Conservation (phyloP, 1,284 basidiomycete genomes). For the Pseudozyma tsukubaensis region DNA sequence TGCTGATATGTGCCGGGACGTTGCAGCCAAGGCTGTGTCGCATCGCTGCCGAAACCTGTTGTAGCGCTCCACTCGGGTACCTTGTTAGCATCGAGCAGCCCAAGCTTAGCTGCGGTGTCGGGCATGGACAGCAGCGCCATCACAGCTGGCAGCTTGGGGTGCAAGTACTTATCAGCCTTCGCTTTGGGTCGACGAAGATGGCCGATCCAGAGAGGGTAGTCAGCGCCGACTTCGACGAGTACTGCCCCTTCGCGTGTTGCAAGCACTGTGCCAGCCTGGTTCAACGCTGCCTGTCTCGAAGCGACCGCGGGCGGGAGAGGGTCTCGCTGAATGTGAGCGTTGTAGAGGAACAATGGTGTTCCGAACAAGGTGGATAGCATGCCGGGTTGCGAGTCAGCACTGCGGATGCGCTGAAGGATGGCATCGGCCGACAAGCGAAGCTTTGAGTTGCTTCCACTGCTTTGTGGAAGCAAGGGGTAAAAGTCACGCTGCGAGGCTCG, state of each 20-base stretch:
- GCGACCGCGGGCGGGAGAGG: conserved; percentile 40
- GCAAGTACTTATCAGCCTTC: conserved; percentile 66
- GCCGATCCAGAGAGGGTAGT: conserved; percentile 70
- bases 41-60: conserved; percentile 25
- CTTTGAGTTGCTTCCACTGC: background rate
- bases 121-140: conserved; percentile 66
- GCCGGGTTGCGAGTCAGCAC: conserved; percentile 71
- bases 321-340: conserved; percentile 68
- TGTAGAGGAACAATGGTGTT: conserved; percentile 69
- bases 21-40: conserved; percentile 25
- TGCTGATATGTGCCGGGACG: conserved; percentile 70
- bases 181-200: conserved; percentile 70
- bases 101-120: conserved; percentile 58
- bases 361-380: conserved; percentile 69
- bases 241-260: conserved; percentile 70
- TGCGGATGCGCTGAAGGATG: conserved; percentile 68
- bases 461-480: conserved; percentile 14
- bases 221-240: conserved; percentile 69
- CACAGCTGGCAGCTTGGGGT: conserved; percentile 70
- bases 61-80: conserved; percentile 69
- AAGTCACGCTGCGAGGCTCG: conserved; percentile 67
- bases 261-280: conserved; percentile 65
- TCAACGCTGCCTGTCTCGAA: conserved; percentile 33
- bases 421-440: conserved; percentile 68
- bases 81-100: conserved; percentile 50